Conservation (phyloP, 2,329 filamentous ascomycete species). For the Tolypocladium tropicale region DNA sequence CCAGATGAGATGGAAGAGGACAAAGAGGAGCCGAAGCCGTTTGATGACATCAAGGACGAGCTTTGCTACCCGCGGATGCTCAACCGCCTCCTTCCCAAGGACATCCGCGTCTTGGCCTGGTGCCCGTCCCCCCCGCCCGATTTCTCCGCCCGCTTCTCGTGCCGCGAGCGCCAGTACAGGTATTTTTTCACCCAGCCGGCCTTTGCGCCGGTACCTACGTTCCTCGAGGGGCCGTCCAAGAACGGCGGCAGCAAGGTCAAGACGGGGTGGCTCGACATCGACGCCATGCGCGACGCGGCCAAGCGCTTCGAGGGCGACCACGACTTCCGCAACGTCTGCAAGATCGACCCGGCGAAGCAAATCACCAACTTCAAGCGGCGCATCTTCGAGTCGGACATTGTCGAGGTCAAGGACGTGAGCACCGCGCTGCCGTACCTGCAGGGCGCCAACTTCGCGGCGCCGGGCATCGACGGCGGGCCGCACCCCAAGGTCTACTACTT, state of each 20-base stretch:
- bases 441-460: slow-evolving; percentile 23
- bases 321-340: slow-evolving; percentile 97
- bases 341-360: slow-evolving; percentile 82
- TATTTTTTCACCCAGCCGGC: slow-evolving; percentile 98
- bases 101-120: slow-evolving; percentile 90
- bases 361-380: slow-evolving; percentile 71
- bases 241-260: slow-evolving; percentile 19
- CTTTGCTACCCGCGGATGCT: slow-evolving; percentile 73
- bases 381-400: slow-evolving; percentile 73
- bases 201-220: slow-evolving; percentile 51
- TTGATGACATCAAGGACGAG: slow-evolving; percentile 69
- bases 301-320: slow-evolving; percentile 71
- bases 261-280: slow-evolving; percentile 78
- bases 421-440: slow-evolving; percentile 47
- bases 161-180: slow-evolving; percentile 80
- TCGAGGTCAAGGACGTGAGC: slow-evolving; percentile 49
- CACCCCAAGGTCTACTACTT: slow-evolving; percentile 73
- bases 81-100: slow-evolving; percentile 78
- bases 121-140: slow-evolving; percentile 68
- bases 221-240: slow-evolving; percentile 9
- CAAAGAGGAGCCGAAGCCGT: slow-evolving; percentile 12
- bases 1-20: slow-evolving; percentile 7
- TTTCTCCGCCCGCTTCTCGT: slow-evolving; percentile 90
- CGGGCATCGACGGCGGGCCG: slow-evolving; percentile 6
- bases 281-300: slow-evolving; percentile 75